phyloP scores from a whole-genome alignment of 257 asterid genomes.

The Capsicum pubescens region DNA sequence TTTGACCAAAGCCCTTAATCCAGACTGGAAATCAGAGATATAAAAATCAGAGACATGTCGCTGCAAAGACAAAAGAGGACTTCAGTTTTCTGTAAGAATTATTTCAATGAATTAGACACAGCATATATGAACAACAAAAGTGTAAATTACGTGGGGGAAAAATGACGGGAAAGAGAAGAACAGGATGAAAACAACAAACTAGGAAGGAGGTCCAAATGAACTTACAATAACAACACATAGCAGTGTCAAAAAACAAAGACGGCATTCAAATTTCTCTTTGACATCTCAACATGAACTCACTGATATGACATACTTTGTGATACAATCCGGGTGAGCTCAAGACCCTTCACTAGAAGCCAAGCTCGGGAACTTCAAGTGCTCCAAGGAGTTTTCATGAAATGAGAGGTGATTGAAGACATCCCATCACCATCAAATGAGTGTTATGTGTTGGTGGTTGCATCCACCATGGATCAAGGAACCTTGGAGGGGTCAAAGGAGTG shows the following conservation, averaged over 20 bases:
- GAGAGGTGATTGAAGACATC: too few relatives aligned
- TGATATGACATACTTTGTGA: not conserved
- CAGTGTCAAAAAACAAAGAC: not conserved
- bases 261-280: not conserved
- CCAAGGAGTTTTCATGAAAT: too few relatives aligned
- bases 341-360: too few relatives aligned
- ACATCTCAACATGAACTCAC: not conserved
- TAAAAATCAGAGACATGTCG: conserved; percentile 87
- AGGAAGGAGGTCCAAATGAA: conserved; percentile 3
- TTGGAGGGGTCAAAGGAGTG: too few relatives aligned
- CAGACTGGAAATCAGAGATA: conserved; percentile 91
- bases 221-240: conserved; percentile 2
- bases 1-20: conserved; percentile 85
- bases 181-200: not conserved
- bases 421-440: too few relatives aligned
- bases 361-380: too few relatives aligned
- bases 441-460: too few relatives aligned
- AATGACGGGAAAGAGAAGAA: not conserved
- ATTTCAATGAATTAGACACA: not conserved
- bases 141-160: not conserved
- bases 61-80: conserved; percentile 45
- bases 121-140: not conserved
- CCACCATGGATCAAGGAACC: too few relatives aligned
- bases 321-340: too few relatives aligned
- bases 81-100: not conserved